Conservation (phyloP, 495 filamentous ascomycete genomes). For the Physcia stellaris region DNA sequence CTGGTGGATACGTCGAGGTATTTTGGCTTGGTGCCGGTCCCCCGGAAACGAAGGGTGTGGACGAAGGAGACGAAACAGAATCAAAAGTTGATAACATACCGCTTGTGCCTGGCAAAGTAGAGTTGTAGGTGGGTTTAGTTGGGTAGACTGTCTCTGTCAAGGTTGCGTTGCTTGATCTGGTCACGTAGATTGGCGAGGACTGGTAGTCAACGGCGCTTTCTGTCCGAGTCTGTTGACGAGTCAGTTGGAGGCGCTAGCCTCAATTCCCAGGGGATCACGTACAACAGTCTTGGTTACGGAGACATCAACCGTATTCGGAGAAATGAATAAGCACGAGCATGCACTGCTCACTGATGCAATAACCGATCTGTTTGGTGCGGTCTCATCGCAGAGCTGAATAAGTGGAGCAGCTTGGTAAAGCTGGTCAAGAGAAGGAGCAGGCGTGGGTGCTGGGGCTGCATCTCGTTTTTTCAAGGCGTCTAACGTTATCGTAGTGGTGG, state of each 20-base stretch:
- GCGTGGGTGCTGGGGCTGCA: constrained; percentile 2
- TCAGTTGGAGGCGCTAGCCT: background rate
- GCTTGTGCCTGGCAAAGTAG: background rate
- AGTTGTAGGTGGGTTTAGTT: background rate
- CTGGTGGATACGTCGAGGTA: background rate
- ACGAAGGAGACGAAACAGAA: background rate
- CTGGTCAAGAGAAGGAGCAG: no score
- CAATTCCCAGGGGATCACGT: background rate
- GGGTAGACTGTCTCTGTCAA: background rate
- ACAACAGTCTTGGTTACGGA: constrained; percentile 4
- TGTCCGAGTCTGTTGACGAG: constrained; percentile 4
- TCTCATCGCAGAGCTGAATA: constrained; percentile 1
- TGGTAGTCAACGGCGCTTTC: constrained; percentile 7
- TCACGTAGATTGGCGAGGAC: no score
- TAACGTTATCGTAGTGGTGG: constrained; percentile 1
- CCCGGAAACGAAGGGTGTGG: background rate
- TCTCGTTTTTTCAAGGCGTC: constrained; percentile 2
- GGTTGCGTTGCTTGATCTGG: no score
- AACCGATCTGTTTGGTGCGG: constrained; percentile 2
- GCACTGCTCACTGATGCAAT: constrained; percentile 8
- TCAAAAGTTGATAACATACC: background rate
- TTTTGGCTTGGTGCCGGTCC: background rate
- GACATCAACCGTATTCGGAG: constrained; percentile 4
- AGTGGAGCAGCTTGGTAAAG: background rate
- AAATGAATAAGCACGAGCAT: constrained; percentile 19